Base-by-base conservation (phyloP, 2,329 filamentous ascomycete species). In the Colletotrichum gigasporum region DNA sequence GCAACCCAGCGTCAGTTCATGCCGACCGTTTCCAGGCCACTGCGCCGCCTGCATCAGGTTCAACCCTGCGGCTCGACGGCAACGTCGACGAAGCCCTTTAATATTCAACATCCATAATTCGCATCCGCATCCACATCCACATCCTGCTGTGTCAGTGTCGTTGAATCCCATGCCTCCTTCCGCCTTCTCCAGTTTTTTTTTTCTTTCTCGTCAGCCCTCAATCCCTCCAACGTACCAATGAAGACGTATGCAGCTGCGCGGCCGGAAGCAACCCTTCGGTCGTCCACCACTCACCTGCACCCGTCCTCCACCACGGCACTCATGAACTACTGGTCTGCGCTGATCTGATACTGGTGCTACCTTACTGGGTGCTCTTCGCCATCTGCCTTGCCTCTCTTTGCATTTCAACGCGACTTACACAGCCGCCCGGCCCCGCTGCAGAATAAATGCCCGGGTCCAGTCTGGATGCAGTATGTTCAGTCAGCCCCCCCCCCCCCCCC, bases 221-320 rank as follows among this genome's bases (percentile, higher is more conserved):
- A n/a, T n/a, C 26, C 3, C 0, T 26, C 10, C 24, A 6, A 51
- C 47, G 20, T 22, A n/a, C 11, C n/a, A 41, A 24, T 22, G 16
- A 18, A 8, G 55, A 41, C 41, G 41, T 64, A 28, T 14, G 20
- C 42, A 28, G 41, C 28, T 61, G 54, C 56, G 61, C 62, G 56
- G 62, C 62, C 62, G 48, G 50, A 26, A 54, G 56, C 61, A 61
- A 44, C 48, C 56, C 35, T 26, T 16, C 14, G 26, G 18, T 8
- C n/a, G 16, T 4, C 47, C 28, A n/a, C 42, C 37, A 35, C 32
- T 60, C 14, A 32, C 26, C 55, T 44, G 24, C 45, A 39, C 24
- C 41, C 53, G 26, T 32, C 39, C 34, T 12, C 39, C 52, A 22
- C 30, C 47, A 48, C n/a, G n/a, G n/a, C n/a, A n/a, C n/a, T n/a